Conservation (phyloP, 768 basidiomycete genomes). For the Clitopilus passeckerianus region DNA sequence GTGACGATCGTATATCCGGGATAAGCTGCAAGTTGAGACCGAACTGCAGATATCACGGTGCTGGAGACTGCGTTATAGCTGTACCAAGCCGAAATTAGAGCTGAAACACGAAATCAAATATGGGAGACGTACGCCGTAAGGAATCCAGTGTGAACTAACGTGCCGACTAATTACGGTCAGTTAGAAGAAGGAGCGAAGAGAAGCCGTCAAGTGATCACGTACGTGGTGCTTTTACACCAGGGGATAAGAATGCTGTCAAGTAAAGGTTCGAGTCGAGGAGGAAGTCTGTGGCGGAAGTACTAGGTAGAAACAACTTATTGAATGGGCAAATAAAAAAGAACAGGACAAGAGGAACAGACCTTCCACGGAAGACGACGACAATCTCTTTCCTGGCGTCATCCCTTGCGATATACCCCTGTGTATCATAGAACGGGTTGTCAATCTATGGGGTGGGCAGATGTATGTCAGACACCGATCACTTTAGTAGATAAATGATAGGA, state of each 20-base stretch:
- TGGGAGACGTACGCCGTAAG: constrained; percentile 21
- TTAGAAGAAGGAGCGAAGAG: background rate
- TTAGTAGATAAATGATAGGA: background rate
- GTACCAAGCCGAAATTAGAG: background rate
- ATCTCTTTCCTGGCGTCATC: background rate
- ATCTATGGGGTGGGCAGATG: constrained; percentile 22
- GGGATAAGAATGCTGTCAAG: constrained; percentile 15
- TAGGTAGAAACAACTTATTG: background rate
- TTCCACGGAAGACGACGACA: constrained; percentile 26
- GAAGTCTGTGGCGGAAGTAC: constrained; percentile 13
- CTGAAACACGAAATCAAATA: too few species aligned
- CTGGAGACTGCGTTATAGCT: constrained; percentile 27
- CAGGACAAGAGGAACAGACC: constrained; percentile 13
- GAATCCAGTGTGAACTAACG: constrained; percentile 33
- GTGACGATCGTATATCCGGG: constrained; percentile 27
- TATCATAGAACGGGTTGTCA: constrained; percentile 14
- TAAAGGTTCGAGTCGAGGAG: constrained; percentile 14
- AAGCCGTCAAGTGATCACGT: background rate
- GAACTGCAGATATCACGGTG: constrained; percentile 21
- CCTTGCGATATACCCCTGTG: background rate
- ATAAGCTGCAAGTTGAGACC: constrained; percentile 21
- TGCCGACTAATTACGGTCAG: constrained; percentile 8
- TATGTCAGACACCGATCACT: background rate
- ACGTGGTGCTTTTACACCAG: constrained; percentile 20
- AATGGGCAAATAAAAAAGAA: background rate